A percentile compares a stretch with the other conserved stretches of the same genome.
Conservation (phyloP, 331 rosid genomes). For the Telfairia occidentalis region DNA sequence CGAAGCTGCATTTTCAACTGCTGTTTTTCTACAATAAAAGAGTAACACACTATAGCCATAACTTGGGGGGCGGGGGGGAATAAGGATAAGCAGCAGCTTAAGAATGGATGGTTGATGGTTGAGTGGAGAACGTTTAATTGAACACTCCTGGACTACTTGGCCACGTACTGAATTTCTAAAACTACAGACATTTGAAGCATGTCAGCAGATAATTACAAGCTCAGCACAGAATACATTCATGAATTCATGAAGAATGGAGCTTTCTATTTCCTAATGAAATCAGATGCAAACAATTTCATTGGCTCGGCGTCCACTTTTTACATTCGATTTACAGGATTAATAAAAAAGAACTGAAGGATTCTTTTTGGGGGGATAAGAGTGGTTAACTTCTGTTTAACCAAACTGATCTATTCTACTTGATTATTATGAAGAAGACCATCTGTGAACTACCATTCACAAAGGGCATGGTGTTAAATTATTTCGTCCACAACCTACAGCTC, state of each 20-base stretch:
- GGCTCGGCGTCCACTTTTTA: neutral
- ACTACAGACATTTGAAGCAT: neutral
- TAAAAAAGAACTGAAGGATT: neutral
- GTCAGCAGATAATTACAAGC: neutral
- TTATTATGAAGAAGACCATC: slow-evolving; percentile 23
- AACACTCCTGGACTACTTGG: neutral
- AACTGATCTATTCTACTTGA: neutral
- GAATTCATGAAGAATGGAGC: neutral
- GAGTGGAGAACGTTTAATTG: neutral
- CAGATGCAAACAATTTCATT: neutral
- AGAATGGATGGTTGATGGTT: neutral
- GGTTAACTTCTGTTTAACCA: slow-evolving; percentile 17
- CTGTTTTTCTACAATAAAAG: neutral
- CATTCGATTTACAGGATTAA: neutral
- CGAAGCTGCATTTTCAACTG: neutral
- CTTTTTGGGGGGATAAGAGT: neutral
- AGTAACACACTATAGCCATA: neutral
- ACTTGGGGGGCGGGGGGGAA: neutral
- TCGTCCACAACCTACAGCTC: slow-evolving; percentile 29
- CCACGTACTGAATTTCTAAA: neutral
- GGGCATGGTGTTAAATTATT: slow-evolving; percentile 17
- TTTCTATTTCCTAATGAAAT: neutral
- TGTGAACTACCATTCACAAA: slow-evolving; percentile 77
- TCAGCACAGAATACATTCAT: neutral
- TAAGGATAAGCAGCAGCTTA: neutral